Percentiles rank a stretch among this genome's conserved stretches.
Conservation (phyloP, 2,329 filamentous ascomycete genomes). For the Sporothrix mexicana region DNA sequence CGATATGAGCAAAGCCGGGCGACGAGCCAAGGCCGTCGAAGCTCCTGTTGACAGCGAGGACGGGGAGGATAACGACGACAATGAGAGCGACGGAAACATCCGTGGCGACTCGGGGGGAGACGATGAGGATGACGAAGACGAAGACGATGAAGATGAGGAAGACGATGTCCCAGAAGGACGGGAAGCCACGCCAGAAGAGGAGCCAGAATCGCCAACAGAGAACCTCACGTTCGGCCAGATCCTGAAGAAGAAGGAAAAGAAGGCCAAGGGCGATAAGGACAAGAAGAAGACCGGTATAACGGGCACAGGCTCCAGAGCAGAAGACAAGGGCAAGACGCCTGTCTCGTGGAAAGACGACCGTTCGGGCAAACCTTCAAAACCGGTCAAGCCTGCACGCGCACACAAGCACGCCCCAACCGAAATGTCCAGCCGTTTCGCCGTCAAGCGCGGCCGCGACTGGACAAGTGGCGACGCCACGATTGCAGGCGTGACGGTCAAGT, state of each 20-base stretch:
- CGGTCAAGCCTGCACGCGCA: conserved; percentile 45
- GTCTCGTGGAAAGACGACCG: conserved; percentile 46
- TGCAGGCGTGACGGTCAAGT: conserved; percentile 58
- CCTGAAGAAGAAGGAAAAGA: conserved; percentile 32
- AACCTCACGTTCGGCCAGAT: conserved; percentile 35
- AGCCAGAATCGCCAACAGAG: conserved; percentile 29
- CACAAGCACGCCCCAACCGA: conserved; percentile 91
- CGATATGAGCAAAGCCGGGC: conserved; percentile 30
- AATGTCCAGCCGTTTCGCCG: conserved; percentile 80
- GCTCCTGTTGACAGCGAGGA: conserved; percentile 36
- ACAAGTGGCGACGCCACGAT: conserved; percentile 36
- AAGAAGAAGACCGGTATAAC: not conserved
- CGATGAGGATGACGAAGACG: conserved; percentile 43
- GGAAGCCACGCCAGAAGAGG: conserved; percentile 33
- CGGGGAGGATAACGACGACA: conserved; percentile 33
- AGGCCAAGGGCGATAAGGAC: conserved; percentile 10
- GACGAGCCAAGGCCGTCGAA: conserved; percentile 40
- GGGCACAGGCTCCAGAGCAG: not conserved
- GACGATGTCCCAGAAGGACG: not conserved
- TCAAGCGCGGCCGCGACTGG: conserved; percentile 74
- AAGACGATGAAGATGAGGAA: conserved; percentile 22
- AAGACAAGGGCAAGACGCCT: not conserved
- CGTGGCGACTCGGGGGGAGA: conserved; percentile 37
- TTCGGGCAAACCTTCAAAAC: conserved; percentile 36
- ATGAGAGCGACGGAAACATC: conserved; percentile 38